These are phyloP conservation scores for Tulasnella calospora DNA, from an alignment of 768 basidiomycete species.

Conservation along the genomic window DNA sequence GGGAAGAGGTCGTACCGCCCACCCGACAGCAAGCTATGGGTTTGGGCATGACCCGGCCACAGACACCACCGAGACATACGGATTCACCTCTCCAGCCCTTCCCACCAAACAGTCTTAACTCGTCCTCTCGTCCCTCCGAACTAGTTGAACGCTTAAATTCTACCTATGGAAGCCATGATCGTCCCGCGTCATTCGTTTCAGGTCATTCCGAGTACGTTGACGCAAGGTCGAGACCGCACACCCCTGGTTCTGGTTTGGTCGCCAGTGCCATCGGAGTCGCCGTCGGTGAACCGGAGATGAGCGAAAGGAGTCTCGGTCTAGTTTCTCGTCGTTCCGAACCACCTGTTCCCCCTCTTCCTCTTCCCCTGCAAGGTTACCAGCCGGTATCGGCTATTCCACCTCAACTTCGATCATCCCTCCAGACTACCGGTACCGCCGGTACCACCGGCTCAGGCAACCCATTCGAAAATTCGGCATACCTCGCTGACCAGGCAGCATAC, in stretches of 20 bases:
- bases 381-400: background rate
- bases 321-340: background rate
- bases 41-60: background rate
- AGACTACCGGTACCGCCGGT: background rate
- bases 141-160: constrained; percentile 11
- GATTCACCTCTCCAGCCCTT: constrained; percentile 9
- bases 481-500: background rate
- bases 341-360: background rate
- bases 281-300: constrained; percentile 5
- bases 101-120: background rate
- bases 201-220: constrained; percentile 17
- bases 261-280: background rate
- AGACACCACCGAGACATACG: background rate
- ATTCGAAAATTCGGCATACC: constrained; percentile 13
- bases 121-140: constrained; percentile 4
- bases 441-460: background rate
- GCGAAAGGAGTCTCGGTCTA: constrained; percentile 1
- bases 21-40: background rate
- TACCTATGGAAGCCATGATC: background rate
- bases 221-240: constrained; percentile 11
- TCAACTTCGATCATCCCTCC: background rate
- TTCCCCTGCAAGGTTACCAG: background rate
- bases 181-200: constrained; percentile 5
- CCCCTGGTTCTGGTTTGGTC: constrained; percentile 2
- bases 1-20: constrained; percentile 2